Percentiles rank a stretch among this genome's conserved stretches.
Evolutionary conservation across 805 yeast genomes (phyloP).

Genomic region (Saccharomycopsis malanga): DNA sequence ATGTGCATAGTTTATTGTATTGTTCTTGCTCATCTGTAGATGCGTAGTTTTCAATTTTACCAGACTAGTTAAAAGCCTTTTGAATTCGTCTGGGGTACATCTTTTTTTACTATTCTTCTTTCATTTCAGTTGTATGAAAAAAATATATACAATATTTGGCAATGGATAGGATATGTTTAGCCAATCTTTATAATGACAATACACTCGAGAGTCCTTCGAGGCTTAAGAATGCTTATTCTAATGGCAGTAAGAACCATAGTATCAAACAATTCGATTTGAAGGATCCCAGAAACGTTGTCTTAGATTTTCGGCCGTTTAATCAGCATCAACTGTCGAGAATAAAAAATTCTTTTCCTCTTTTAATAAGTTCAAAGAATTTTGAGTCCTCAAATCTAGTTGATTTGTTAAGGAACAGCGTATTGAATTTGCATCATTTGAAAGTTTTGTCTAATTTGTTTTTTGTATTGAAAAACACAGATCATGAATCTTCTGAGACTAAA

Average conservation of each 20-base stretch:
- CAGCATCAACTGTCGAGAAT: not conserved
- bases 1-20: too few relatives aligned
- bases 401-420: not conserved
- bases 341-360: not conserved
- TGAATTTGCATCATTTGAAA: not conserved
- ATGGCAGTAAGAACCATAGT: too few relatives aligned
- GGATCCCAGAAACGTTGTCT: not conserved
- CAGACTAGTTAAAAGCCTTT: too few relatives aligned
- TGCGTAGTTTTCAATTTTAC: too few relatives aligned
- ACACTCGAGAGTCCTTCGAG: not conserved
- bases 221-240: too few relatives aligned
- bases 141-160: not conserved
- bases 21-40: too few relatives aligned
- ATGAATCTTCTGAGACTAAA: not conserved
- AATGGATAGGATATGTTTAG: too few relatives aligned
- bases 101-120: too few relatives aligned
- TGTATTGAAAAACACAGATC: not conserved
- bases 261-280: not conserved
- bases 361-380: not conserved
- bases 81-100: too few relatives aligned
- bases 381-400: not conserved
- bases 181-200: too few relatives aligned
- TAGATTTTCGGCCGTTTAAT: not conserved
- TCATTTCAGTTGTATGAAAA: not conserved
- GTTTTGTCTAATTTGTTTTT: not conserved